phyloP scores from a whole-genome alignment of 306 rosid genomes.

The Casuarina equisetifolia region DNA sequence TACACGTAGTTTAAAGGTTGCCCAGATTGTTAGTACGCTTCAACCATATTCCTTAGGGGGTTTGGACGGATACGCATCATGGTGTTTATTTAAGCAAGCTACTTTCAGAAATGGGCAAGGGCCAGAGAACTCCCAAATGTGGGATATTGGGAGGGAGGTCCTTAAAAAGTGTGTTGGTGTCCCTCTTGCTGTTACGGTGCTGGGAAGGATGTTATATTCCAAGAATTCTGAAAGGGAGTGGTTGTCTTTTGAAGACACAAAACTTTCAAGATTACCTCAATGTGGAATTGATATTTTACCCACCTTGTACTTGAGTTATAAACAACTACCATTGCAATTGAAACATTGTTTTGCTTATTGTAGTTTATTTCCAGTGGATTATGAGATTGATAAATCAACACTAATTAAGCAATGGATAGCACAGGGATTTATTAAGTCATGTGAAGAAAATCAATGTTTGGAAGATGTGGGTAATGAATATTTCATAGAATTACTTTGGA shows the following conservation, averaged over 20 bases:
- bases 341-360: background rate
- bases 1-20: slow-evolving; percentile 6
- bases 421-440: too few relatives aligned
- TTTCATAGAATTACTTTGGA: background rate
- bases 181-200: slow-evolving; percentile 15
- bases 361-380: too few relatives aligned
- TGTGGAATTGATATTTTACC: background rate
- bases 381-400: too few relatives aligned
- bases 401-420: too few relatives aligned
- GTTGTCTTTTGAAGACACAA: background rate
- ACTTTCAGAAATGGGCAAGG: slow-evolving; percentile 16
- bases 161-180: slow-evolving; percentile 6
- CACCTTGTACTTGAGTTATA: background rate
- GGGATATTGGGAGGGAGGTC: background rate
- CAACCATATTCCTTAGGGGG: background rate
- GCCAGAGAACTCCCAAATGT: background rate
- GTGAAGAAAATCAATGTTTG: too few relatives aligned
- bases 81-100: slow-evolving; percentile 1
- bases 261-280: background rate
- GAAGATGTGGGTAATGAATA: background rate
- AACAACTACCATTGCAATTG: background rate
- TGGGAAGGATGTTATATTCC: slow-evolving; percentile 14
- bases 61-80: background rate
- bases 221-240: background rate
- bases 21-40: background rate